These are phyloP conservation scores for Aspergillus sp. DNA, from an alignment of 2,329 filamentous ascomycete genomes.

Conservation along the genomic window DNA sequence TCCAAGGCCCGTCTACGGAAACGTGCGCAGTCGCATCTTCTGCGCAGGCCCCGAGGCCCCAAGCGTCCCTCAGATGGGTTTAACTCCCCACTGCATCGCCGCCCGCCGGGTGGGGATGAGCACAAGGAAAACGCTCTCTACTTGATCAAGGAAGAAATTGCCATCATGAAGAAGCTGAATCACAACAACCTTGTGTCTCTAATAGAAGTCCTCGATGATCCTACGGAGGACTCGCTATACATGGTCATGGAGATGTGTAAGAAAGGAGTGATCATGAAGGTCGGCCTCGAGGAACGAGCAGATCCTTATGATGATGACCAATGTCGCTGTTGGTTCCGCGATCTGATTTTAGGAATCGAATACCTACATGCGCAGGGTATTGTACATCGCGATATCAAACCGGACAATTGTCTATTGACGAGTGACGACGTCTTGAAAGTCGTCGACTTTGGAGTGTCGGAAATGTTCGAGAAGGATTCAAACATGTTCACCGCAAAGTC, in stretches of 20 bases:
- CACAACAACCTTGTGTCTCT: conserved; percentile 91
- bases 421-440: conserved; percentile 93
- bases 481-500: conserved; percentile 92
- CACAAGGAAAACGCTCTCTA: conserved; percentile 71
- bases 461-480: conserved; percentile 90
- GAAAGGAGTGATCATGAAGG: conserved; percentile 95
- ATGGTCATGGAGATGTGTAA: conserved; percentile 99
- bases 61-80: conserved; percentile 59
- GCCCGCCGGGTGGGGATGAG: conserved; percentile 55
- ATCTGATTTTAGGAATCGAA: conserved; percentile 91
- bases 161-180: conserved; percentile 98
- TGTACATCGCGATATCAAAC: conserved; percentile 96
- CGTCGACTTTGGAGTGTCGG: conserved; percentile 97
- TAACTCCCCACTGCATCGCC: conserved; percentile 65
- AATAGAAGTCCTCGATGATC: conserved; percentile 93
- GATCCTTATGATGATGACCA: conserved; percentile 79
- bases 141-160: conserved; percentile 92
- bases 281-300: conserved; percentile 79
- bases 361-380: conserved; percentile 94
- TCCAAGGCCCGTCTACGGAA: conserved; percentile 89
- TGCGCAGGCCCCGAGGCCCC: conserved; percentile 63
- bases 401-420: conserved; percentile 89
- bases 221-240: conserved; percentile 91
- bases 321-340: conserved; percentile 90
- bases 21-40: conserved; percentile 83